Evolutionary conservation across 2,329 filamentous ascomycete genomes (phyloP), one percentile per base, ranked within the genome.

Genomic region (Clarireedia homoeocarpa): DNA sequence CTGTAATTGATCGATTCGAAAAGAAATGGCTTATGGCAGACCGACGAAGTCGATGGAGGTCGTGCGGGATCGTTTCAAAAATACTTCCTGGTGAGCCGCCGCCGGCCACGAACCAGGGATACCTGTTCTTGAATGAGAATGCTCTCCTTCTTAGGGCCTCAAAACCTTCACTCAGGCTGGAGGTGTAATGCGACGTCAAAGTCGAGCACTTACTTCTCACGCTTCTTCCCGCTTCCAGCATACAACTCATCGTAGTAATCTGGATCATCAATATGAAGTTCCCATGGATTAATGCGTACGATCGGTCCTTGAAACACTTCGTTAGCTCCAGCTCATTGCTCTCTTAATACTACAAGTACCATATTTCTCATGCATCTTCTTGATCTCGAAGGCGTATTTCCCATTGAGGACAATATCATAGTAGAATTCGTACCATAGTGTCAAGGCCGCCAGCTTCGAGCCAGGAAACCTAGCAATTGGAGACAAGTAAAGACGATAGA

Each of bases 321-420:
- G 71, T 72, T 68, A 1, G 70, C 67, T 14, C 12, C 1, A 15
- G 24, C 7, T 26, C 10, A 20, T 14, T 27, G 10, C 2, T 27
- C 24, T 48, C 10, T 15, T n/a, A 5, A 27, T 24, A 12, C 23
- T 1, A 14, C 3, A 34, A 6, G 14, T 39, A 56, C 66, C 67
- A 51, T 75, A 77, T 58, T 65, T 60, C 46, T 71, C 62, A 61
- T 77, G 75, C 63, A 77, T 64, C 51, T 72, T 66, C 48, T 68
- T 63, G 26, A 77, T 73, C 57, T 75, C 68, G 61, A 69, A 73
- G 14, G 66, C 72, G 57, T 74, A 76, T 61, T 73, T 67, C 2
- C 74, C 74, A 5, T 70, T 68, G 6, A 70, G 65, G 45, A 73
- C 56, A 26, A 75, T 65, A 55, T 77, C 73, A 51, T 75, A 75